Base-by-base conservation (phyloP, 2,329 filamentous ascomycete species). In the Neonectria magnoliae region DNA sequence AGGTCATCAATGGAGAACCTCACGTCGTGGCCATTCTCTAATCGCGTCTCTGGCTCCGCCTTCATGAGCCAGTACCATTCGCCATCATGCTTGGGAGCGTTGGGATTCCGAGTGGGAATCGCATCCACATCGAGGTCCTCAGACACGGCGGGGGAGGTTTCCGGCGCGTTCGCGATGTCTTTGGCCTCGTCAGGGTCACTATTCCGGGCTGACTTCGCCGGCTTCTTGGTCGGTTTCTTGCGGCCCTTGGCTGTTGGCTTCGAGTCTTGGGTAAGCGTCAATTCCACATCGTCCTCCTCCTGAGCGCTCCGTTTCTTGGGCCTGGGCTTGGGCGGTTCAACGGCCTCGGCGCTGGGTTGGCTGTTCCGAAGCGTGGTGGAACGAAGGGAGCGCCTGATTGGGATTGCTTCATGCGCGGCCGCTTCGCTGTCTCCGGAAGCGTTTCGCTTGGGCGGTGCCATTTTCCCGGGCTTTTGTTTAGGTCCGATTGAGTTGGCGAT, bases 1-100 rank as follows among this genome's bases (percentile, higher is more conserved):
- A 99, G 81, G 76, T 98, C 94, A 73, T 98, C 94, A 73, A 99
- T 98, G 1, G 94, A 97, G 80, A 98, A 99, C 70, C 89, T 91
- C 50, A 98, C 93, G 76, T 98, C 94, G 55, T 92, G 83, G 1
- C 94, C 95, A 59, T 94, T 95, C 77, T 97, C 93, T 16, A 94
- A 81, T 6, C 96, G 91, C 4, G 93, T 89, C 72, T 97, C 92
- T 0, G 96, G 95, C 80, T 99, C 92, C 0, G 93, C 92, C 81
- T 95, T 96, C 86, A 96, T 87, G 33, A 96, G 85, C 92, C 92
- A 94, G 79, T 91, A 94, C 78, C 80, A 81, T 55, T 80, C 75
- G 2, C 80, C 81, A 0, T 81, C 78, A 13, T 82, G 81, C 1
- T 70, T 76, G 5, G 77, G 78, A 0, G 77, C 78, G 13, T 82